These are phyloP conservation scores for Didymellaceae sp. DNA, from an alignment of 2,329 filamentous ascomycete species.

Conservation along the genomic window DNA sequence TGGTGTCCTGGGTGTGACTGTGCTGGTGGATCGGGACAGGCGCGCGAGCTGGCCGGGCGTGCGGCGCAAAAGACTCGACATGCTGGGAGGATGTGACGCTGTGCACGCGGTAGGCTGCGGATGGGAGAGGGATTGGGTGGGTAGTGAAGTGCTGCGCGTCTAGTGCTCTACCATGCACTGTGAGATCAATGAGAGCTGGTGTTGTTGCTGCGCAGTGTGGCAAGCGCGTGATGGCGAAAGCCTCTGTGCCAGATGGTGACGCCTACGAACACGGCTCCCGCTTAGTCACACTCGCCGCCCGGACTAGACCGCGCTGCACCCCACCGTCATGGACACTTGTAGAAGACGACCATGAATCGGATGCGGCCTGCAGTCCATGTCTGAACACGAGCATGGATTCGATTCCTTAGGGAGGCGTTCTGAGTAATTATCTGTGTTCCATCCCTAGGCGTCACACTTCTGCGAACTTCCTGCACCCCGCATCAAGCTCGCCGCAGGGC, in stretches of 20 bases:
- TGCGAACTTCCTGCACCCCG: not conserved
- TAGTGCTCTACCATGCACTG: constrained; percentile 5
- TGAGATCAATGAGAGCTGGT: not conserved
- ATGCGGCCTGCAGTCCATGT: no score
- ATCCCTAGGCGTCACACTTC: not conserved
- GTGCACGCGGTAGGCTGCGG: constrained; percentile 2
- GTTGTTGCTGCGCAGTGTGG: constrained; percentile 10
- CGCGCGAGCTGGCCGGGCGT: constrained; percentile 68
- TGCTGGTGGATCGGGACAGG: constrained; percentile 64
- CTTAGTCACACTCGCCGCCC: constrained; percentile 6
- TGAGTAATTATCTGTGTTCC: no score
- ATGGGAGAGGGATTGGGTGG: constrained; percentile 12
- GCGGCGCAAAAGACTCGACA: constrained; percentile 71
- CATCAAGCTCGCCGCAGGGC: not conserved
- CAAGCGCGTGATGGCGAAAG: constrained; percentile 18
- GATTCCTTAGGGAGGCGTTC: no score
- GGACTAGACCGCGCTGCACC: not conserved
- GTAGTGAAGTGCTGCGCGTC: not conserved
- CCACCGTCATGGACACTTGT: not conserved
- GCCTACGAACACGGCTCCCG: constrained; percentile 3
- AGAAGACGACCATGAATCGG: no score
- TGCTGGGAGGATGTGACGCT: constrained; percentile 51
- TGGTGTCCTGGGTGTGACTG: constrained; percentile 58
- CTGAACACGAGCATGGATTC: no score
- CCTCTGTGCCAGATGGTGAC: constrained; percentile 16